phyloP scores from a whole-genome alignment of 495 filamentous ascomycete genomes.

The Tuber brumale region DNA sequence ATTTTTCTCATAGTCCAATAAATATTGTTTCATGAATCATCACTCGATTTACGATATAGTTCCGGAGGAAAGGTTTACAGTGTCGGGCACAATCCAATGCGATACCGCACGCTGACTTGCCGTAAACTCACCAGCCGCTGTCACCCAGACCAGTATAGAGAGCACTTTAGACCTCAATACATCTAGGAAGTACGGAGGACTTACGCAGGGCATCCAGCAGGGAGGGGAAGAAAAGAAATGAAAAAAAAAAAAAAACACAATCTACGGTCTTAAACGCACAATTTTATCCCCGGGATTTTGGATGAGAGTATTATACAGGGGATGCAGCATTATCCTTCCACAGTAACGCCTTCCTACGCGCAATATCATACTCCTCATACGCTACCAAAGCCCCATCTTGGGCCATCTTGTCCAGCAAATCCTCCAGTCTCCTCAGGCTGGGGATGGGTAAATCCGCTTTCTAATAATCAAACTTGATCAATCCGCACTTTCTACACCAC shows the following conservation, averaged over 20 bases:
- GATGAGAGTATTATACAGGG: not conserved
- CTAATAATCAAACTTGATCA: not conserved
- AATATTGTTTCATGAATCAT: not conserved
- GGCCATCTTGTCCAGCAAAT: not conserved
- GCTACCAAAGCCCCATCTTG: not conserved
- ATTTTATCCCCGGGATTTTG: not conserved
- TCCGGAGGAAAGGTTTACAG: no score
- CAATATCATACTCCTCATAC: not conserved
- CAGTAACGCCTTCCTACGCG: not conserved
- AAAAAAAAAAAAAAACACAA: not conserved
- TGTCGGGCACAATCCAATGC: no score
- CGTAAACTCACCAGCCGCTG: no score
- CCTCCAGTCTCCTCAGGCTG: no score
- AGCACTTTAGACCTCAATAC: no score
- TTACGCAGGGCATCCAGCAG: no score
- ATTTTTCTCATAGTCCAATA: not conserved
- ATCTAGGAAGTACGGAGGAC: no score
- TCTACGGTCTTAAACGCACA: not conserved
- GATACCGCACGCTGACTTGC: no score
- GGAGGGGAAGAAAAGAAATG: no score
- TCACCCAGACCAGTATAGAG: no score
- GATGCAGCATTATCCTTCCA: not conserved
- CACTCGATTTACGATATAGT: not conserved
- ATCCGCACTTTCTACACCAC: not conserved
- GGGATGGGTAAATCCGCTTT: not conserved